Conservation (phyloP, 352 stramenopile species). For the Globisporangium irregulare region DNA sequence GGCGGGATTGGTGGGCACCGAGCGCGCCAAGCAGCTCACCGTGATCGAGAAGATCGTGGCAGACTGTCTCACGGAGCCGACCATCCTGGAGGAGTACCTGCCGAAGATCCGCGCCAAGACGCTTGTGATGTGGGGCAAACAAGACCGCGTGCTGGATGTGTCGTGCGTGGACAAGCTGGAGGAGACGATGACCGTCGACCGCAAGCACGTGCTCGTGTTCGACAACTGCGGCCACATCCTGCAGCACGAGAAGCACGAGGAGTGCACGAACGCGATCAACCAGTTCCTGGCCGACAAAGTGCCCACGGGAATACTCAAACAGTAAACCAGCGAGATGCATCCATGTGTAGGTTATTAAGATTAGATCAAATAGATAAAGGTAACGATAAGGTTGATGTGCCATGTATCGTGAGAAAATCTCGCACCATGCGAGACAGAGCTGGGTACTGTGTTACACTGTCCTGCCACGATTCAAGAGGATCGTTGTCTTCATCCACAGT, state of each 20-base stretch:
- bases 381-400: not conserved
- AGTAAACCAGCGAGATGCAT: not conserved
- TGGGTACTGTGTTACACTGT: no score
- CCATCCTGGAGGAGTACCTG: conserved; percentile 59
- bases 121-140: conserved; percentile 70
- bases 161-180: conserved; percentile 64
- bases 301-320: not conserved
- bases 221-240: conserved; percentile 67
- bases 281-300: conserved; percentile 36
- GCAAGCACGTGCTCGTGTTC: conserved; percentile 44
- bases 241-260: conserved; percentile 60
- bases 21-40: conserved; percentile 44
- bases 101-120: conserved; percentile 50
- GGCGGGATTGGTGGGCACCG: conserved; percentile 29
- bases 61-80: conserved; percentile 51
- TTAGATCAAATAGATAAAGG: not conserved
- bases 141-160: conserved; percentile 66
- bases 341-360: not conserved
- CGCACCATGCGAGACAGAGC: no score
- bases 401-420: no score
- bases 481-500: no score
- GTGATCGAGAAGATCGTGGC: conserved; percentile 60
- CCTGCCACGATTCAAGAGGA: no score
- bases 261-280: conserved; percentile 64
- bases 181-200: conserved; percentile 36